Evolutionary conservation across 352 stramenopile genomes (phyloP), one percentile per base, ranked within the genome.

Genomic region (Aphanomyces cochlioides): DNA sequence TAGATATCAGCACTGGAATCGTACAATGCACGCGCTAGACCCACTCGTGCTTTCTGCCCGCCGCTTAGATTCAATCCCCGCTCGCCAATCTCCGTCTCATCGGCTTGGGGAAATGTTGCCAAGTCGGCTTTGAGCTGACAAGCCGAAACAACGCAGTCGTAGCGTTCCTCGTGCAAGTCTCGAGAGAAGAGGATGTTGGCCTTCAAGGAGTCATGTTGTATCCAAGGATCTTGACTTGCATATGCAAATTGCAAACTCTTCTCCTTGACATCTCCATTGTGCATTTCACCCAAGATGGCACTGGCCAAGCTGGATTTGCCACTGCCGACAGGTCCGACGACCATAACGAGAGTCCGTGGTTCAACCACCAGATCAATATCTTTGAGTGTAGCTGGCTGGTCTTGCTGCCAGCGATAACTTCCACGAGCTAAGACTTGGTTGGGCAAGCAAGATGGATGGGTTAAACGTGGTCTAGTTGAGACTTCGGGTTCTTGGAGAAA

Each of bases 111-210:
- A 0, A 90, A 72, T n/a, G 79, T 74, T 36, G 64, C 58, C 38
- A 90, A 67, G 66, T 90, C 82, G 41, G 81, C 81, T 43, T 83
- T 66, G 17, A 72, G 50, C 17, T 45, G 41, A 28, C 66, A 66
- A 3, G 54, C 66, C 56, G 13, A 5, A 3, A 72, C 4, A 4
- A 54, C 61, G 5, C 54, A 19, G 12, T 78, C 60, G 64, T 84
- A 84, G 41, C 54, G 77, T 0, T 78, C 76, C 7, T 69, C 72
- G 39, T 95, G 69, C 41, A 83, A 93, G 4, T 77, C 75, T 13
- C 85, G 63, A 0, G 85, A 92, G 75, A 99, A 99, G 37, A 97
- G 83, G 67, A 99, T 97, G 77, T 99, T 99, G 47, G 98, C 90
- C 17, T 86, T 82, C n/a, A 99, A 73, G 0, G 85, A 97, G 40